Conservation (phyloP, 1,284 basidiomycete species). For the Lignosus rhinocerotis region DNA sequence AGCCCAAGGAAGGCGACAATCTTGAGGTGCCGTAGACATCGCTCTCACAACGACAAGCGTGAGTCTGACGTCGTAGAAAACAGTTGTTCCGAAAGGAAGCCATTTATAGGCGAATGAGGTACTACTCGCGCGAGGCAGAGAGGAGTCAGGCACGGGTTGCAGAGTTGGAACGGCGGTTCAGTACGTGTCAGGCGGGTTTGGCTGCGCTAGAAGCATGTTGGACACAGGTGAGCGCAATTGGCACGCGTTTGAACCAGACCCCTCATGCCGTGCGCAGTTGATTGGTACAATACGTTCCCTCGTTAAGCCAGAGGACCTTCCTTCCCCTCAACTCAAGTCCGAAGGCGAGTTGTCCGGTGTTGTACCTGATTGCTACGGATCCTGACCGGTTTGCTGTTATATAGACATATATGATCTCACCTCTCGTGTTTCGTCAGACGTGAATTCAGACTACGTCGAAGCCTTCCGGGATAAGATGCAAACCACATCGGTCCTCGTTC, state of each 20-base stretch:
- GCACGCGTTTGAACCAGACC: constrained; percentile 4
- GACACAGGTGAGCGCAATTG: constrained; percentile 64
- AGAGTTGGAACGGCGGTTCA: constrained; percentile 74
- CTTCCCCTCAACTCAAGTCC: constrained; percentile 43
- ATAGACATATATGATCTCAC: constrained; percentile 54
- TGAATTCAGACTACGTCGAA: constrained; percentile 44
- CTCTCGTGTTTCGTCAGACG: constrained; percentile 49
- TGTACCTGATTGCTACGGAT: constrained; percentile 7
- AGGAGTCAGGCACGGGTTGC: constrained; percentile 67
- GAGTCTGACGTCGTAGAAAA: not conserved
- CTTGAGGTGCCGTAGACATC: constrained; percentile 58
- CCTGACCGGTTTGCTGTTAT: not conserved
- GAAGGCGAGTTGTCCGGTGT: constrained; percentile 38
- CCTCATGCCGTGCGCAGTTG: constrained; percentile 44
- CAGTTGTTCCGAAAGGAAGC: constrained; percentile 78
- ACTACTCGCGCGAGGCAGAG: constrained; percentile 83
- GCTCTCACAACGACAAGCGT: constrained; percentile 49
- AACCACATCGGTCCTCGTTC: constrained; percentile 61
- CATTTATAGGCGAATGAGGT: constrained; percentile 88
- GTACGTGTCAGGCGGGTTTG: constrained; percentile 75
- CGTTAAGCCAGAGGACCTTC: constrained; percentile 54
- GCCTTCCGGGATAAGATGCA: constrained; percentile 57
- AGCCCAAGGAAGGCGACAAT: constrained; percentile 61
- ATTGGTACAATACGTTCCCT: constrained; percentile 68
- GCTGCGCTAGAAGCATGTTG: constrained; percentile 88